These are phyloP conservation scores for Funneliformis geosporum DNA, from an alignment of 192 early-diverging fungal species.

Conservation along the genomic window DNA sequence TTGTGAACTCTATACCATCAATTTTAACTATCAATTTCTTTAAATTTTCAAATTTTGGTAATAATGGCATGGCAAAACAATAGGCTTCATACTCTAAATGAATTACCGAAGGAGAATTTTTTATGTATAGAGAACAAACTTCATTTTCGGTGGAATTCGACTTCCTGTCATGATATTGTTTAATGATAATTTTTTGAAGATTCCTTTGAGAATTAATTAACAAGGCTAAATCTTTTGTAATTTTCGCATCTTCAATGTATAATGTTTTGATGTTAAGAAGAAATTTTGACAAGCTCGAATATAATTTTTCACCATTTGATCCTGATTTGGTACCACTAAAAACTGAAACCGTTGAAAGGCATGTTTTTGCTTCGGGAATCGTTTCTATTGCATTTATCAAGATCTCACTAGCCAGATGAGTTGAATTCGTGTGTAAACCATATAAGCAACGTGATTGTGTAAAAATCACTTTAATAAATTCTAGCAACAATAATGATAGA, in stretches of 20 bases:
- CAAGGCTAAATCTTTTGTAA: background rate
- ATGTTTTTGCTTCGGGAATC: background rate
- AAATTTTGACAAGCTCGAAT: background rate
- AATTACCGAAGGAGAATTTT: background rate
- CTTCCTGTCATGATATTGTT: background rate
- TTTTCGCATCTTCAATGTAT: background rate
- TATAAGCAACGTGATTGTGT: background rate
- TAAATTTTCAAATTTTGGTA: conserved; percentile 1
- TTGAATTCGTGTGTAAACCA: background rate
- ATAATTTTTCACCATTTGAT: background rate
- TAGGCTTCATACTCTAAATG: background rate
- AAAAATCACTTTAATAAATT: background rate
- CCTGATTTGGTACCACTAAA: background rate
- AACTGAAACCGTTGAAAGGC: background rate
- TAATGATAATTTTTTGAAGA: background rate
- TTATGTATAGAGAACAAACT: background rate
- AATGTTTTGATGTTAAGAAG: background rate
- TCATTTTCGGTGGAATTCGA: background rate
- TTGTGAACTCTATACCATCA: background rate
- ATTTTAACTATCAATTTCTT: background rate
- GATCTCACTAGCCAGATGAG: background rate
- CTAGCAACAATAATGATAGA: background rate
- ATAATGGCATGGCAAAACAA: background rate
- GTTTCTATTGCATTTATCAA: background rate
- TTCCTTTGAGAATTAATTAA: background rate